phyloP scores from a whole-genome alignment of 441 rosid genomes.

The Euphorbia schlechtendalii region DNA sequence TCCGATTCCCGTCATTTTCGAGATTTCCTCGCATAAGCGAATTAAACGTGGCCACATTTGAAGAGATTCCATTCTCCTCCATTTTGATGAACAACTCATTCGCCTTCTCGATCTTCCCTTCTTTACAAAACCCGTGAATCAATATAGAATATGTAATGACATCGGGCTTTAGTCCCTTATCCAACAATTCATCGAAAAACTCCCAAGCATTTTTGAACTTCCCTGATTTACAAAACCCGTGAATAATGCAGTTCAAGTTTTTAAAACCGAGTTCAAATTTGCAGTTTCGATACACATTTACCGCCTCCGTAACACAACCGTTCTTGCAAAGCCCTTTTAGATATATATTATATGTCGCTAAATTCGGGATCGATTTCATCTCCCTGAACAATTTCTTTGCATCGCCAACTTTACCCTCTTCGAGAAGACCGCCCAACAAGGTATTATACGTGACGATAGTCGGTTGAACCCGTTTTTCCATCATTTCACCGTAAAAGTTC shows the following conservation, averaged over 20 bases:
- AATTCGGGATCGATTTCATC: background rate
- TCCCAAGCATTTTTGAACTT: background rate
- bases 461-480: constrained; percentile 21
- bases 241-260: background rate
- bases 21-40: constrained; percentile 25
- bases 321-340: background rate
- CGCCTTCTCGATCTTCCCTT: background rate
- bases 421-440: constrained; percentile 8
- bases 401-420: background rate
- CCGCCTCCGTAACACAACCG: background rate
- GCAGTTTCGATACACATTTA: background rate
- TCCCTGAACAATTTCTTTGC: background rate
- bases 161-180: background rate
- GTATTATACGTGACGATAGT: constrained; percentile 12
- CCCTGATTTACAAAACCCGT: background rate
- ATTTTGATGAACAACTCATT: background rate
- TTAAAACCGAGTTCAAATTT: background rate
- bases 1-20: background rate
- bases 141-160: background rate
- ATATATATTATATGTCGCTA: background rate
- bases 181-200: background rate
- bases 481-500: constrained; percentile 20
- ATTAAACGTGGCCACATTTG: constrained; percentile 25
- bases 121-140: background rate
- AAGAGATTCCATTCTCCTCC: background rate